phyloP scores from a whole-genome alignment of 108 stramenopile species.

The Fistulifera pelliculosa region DNA sequence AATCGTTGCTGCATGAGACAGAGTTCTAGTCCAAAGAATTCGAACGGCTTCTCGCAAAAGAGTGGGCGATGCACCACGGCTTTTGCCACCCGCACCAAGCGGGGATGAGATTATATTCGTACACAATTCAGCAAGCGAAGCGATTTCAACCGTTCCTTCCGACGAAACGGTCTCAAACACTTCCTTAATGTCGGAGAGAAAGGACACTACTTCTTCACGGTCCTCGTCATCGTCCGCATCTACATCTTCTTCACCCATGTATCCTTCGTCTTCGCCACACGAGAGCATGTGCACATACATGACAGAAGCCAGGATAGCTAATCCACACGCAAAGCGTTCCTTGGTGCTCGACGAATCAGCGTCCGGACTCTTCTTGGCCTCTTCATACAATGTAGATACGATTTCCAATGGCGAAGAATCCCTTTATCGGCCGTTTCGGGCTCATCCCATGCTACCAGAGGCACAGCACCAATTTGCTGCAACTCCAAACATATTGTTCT shows the following conservation, averaged over 20 bases:
- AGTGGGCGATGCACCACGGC: slow-evolving; percentile 58
- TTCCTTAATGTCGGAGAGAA: slow-evolving; percentile 43
- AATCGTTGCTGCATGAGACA: slow-evolving; percentile 25
- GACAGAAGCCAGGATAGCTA: slow-evolving; percentile 27
- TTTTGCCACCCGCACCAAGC: slow-evolving; percentile 41
- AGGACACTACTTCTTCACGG: slow-evolving; percentile 47
- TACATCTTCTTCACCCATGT: slow-evolving; percentile 31
- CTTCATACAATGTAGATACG: too few relatives aligned
- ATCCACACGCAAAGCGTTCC: slow-evolving; percentile 38
- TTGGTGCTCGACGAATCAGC: too few relatives aligned
- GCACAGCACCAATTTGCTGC: too few relatives aligned
- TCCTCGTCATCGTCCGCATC: slow-evolving; percentile 60
- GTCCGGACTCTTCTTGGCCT: too few relatives aligned
- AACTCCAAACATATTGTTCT: too few relatives aligned
- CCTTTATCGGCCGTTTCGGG: too few relatives aligned
- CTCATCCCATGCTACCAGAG: too few relatives aligned
- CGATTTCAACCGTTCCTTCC: slow-evolving; percentile 40
- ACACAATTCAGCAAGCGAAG: slow-evolving; percentile 44
- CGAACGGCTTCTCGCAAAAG: slow-evolving; percentile 64
- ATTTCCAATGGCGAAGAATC: too few relatives aligned
- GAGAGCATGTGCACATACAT: slow-evolving; percentile 50
- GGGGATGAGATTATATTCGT: slow-evolving; percentile 61
- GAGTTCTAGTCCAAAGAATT: slow-evolving; percentile 52
- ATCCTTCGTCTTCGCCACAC: slow-evolving; percentile 28
- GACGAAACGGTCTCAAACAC: slow-evolving; percentile 20